Evolutionary conservation across 768 basidiomycete species (phyloP).

Genomic region (Zangia roseola): DNA sequence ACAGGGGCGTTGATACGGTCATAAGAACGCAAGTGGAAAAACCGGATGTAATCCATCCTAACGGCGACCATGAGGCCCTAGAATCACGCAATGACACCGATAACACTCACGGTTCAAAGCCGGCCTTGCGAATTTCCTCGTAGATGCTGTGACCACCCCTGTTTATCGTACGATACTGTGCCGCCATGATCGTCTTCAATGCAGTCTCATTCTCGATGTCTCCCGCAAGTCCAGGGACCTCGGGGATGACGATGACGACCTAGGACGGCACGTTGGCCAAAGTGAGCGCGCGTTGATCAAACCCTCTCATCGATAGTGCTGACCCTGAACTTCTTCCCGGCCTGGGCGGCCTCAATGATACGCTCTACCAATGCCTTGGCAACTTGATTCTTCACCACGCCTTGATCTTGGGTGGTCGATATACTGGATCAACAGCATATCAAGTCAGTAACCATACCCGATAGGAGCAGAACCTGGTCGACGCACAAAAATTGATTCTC

Average conservation of each 20-base stretch:
- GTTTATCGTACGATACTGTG: constrained; percentile 86
- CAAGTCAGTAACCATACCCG: constrained; percentile 2
- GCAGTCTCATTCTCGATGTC: constrained; percentile 66
- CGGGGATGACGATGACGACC: constrained; percentile 87
- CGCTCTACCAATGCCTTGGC: constrained; percentile 81
- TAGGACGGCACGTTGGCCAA: constrained; percentile 29
- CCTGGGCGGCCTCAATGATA: constrained; percentile 74
- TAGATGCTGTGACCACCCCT: constrained; percentile 86
- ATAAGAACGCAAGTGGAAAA: constrained; percentile 91
- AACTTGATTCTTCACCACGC: constrained; percentile 78
- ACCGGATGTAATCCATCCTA: constrained; percentile 82
- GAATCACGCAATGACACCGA: not conserved
- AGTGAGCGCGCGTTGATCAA: not conserved
- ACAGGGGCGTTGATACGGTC: constrained; percentile 84
- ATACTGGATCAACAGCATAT: constrained; percentile 49
- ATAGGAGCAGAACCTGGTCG: not conserved
- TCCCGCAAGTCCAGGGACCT: constrained; percentile 88
- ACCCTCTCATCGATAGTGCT: not conserved
- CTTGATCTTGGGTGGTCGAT: constrained; percentile 62
- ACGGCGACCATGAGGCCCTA: not conserved
- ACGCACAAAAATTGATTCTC: constrained; percentile 89
- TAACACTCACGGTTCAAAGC: constrained; percentile 69
- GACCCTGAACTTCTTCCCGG: constrained; percentile 77
- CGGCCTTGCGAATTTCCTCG: constrained; percentile 73
- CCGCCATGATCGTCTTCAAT: constrained; percentile 84